These are phyloP conservation scores for Zygotorulaspora chibaensis DNA, from an alignment of 805 yeast genomes.

Conservation along the genomic window DNA sequence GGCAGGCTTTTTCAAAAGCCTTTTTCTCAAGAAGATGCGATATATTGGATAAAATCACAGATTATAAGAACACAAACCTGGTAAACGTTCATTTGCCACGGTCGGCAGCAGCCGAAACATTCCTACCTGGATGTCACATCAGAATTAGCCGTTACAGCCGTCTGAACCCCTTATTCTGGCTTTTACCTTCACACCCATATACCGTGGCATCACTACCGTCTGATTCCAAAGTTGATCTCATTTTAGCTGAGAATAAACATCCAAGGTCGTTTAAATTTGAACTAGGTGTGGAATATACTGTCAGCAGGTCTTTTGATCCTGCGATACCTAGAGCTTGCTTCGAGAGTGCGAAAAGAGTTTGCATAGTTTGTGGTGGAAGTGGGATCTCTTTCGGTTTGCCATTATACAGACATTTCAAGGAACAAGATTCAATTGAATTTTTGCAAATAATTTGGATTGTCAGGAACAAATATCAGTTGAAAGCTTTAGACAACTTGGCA, in stretches of 20 bases:
- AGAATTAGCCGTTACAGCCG: constrained; percentile 42
- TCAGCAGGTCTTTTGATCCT: constrained; percentile 44
- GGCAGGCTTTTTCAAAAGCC: constrained; percentile 19
- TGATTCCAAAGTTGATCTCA: constrained; percentile 40
- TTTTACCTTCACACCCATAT: constrained; percentile 64
- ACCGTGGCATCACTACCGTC: constrained; percentile 48
- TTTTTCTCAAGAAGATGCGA: constrained; percentile 13
- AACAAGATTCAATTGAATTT: constrained; percentile 17
- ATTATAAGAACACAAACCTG: constrained; percentile 20
- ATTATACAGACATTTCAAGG: constrained; percentile 37
- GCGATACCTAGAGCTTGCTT: constrained; percentile 41
- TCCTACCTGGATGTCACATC: constrained; percentile 54
- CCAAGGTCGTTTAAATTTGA: constrained; percentile 31
- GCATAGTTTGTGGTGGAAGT: constrained; percentile 66
- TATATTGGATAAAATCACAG: constrained; percentile 13
- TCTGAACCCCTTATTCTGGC: constrained; percentile 40
- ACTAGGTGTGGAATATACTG: constrained; percentile 35
- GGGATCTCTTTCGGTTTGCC: constrained; percentile 66
- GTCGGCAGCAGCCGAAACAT: constrained; percentile 27
- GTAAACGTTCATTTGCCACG: constrained; percentile 28
- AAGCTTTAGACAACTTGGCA: constrained; percentile 34
- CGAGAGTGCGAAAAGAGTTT: constrained; percentile 46
- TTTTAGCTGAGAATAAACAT: constrained; percentile 40
- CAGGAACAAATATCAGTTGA: constrained; percentile 43
- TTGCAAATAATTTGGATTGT: constrained; percentile 54